A percentile compares a stretch with the other conserved stretches of the same genome.
phyloP scores from a whole-genome alignment of 768 basidiomycete species.

The Termitomyces bulborhizus region DNA sequence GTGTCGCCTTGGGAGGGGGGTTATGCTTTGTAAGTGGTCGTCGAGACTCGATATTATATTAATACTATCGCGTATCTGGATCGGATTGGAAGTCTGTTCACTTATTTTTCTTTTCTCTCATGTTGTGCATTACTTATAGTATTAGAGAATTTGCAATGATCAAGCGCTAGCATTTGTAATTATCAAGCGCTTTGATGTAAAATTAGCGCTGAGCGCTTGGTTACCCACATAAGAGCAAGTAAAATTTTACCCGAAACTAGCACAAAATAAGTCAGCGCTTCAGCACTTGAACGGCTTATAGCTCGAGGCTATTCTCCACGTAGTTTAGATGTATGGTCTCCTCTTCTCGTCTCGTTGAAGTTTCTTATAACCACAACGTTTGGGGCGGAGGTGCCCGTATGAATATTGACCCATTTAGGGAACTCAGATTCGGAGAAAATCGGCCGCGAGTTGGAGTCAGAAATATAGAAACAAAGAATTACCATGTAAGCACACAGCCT shows the following conservation, averaged over 20 bases:
- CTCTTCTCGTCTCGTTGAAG: background rate
- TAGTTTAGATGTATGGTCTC: no score
- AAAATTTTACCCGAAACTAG: background rate
- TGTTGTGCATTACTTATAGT: conserved; percentile 14
- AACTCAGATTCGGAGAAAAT: conserved; percentile 27
- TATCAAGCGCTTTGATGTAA: background rate
- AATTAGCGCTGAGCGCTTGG: background rate
- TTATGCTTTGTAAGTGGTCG: conserved; percentile 30
- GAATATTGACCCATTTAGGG: conserved; percentile 4
- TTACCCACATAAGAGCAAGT: background rate
- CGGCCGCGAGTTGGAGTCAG: conserved; percentile 22
- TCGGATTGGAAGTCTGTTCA: conserved; percentile 19
- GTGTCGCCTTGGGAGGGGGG: conserved; percentile 34
- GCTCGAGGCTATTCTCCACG: background rate
- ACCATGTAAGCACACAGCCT: conserved; percentile 15
- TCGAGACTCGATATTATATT: conserved; percentile 10
- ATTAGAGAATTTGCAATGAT: conserved; percentile 17
- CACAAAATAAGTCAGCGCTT: background rate
- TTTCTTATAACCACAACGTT: background rate
- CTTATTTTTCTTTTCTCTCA: conserved; percentile 3
- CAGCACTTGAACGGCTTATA: background rate
- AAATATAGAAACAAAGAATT: conserved; percentile 8
- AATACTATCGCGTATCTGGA: conserved; percentile 24
- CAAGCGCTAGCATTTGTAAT: no score
- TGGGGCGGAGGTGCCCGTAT: background rate